A percentile compares a stretch with the other conserved stretches of the same genome.
phyloP scores from a whole-genome alignment of 495 filamentous ascomycete genomes.

The Podospora appendiculata region DNA sequence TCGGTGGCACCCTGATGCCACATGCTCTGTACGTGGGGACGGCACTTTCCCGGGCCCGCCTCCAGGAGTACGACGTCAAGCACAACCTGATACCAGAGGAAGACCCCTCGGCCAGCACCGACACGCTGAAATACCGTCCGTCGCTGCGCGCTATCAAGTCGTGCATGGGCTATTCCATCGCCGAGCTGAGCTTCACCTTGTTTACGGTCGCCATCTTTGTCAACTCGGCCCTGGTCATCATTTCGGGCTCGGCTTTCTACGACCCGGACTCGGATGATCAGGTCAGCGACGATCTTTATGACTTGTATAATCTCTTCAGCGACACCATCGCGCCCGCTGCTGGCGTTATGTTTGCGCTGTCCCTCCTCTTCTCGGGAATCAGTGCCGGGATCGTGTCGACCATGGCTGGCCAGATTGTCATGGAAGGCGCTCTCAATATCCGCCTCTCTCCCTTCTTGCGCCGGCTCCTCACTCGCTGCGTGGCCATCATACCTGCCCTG shows the following conservation, averaged over 20 bases:
- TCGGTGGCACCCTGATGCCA: constrained; percentile 12
- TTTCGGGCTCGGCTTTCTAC: constrained; percentile 64
- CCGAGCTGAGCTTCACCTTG: constrained; percentile 55
- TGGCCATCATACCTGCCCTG: constrained; percentile 70
- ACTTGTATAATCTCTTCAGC: constrained; percentile 58
- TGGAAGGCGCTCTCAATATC: constrained; percentile 47
- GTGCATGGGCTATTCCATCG: constrained; percentile 64
- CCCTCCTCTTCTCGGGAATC: constrained; percentile 44
- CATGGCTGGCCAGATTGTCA: constrained; percentile 51
- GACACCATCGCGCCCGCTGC: constrained; percentile 53
- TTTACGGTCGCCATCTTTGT: constrained; percentile 75
- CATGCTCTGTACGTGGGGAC: constrained; percentile 15
- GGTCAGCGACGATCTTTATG: constrained; percentile 53
- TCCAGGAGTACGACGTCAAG: constrained; percentile 11
- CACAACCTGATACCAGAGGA: not conserved
- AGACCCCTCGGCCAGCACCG: constrained; percentile 5
- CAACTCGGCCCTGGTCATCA: constrained; percentile 71
- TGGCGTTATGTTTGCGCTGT: constrained; percentile 47
- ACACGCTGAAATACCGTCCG: constrained; percentile 54
- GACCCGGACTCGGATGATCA: constrained; percentile 18
- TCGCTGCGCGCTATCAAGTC: constrained; percentile 59
- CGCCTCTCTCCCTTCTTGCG: constrained; percentile 41
- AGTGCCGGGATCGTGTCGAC: constrained; percentile 49
- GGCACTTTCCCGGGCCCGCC: constrained; percentile 3
- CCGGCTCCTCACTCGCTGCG: constrained; percentile 43